These are phyloP conservation scores for Pyrrhoderma lamaoense DNA, from an alignment of 1,284 basidiomycete genomes.

Conservation along the genomic window DNA sequence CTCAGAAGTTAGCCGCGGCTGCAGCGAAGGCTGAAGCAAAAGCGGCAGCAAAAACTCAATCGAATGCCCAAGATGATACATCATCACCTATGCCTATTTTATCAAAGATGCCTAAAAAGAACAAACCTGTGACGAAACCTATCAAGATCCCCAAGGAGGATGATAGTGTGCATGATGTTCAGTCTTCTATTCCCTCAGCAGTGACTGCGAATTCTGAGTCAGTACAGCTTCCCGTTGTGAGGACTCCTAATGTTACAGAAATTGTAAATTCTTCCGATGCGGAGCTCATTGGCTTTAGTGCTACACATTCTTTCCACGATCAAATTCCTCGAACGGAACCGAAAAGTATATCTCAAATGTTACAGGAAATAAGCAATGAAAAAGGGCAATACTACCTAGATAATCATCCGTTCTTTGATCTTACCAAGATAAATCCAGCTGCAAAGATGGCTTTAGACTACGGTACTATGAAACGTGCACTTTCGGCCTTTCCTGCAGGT, in stretches of 20 bases:
- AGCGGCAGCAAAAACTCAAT: constrained; percentile 17
- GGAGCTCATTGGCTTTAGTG: constrained; percentile 39
- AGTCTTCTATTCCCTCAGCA: constrained; percentile 37
- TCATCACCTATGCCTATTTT: constrained; percentile 57
- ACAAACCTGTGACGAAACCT: constrained; percentile 54
- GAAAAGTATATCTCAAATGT: constrained; percentile 49
- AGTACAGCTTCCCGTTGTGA: constrained; percentile 31
- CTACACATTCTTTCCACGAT: constrained; percentile 56
- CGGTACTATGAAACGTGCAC: constrained; percentile 70
- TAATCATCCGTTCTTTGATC: constrained; percentile 67
- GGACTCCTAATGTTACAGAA: constrained; percentile 19
- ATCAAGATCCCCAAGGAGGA: constrained; percentile 56
- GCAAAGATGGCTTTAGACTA: constrained; percentile 74
- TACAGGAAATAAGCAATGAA: constrained; percentile 56
- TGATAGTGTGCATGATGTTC: constrained; percentile 36
- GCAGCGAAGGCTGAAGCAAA: constrained; percentile 23
- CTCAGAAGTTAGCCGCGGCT: constrained; percentile 20
- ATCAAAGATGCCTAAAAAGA: constrained; percentile 76
- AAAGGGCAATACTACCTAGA: constrained; percentile 57
- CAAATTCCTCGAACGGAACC: constrained; percentile 32
- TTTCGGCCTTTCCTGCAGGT: constrained; percentile 79
- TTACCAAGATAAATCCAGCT: constrained; percentile 58
- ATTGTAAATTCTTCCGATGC: constrained; percentile 20
- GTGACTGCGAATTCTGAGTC: constrained; percentile 35
- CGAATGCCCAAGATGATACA: constrained; percentile 28